Base-by-base conservation (phyloP, 1,139 yeast genomes). In the Suhomyces choctaworum region DNA sequence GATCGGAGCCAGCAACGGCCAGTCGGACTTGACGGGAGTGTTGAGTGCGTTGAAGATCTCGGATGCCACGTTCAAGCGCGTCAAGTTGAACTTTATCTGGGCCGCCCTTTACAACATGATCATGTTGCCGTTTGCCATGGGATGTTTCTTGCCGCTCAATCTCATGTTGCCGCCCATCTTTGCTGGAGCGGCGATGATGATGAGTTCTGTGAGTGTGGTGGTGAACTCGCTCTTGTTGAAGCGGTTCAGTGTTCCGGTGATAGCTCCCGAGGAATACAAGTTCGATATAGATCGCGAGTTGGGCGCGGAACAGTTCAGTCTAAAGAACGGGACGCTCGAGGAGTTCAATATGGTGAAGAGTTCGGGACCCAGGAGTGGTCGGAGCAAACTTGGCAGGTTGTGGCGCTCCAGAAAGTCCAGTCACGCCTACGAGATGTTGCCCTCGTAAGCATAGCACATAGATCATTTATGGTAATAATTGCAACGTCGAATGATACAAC, bases 111-210 rank as follows among this genome's bases (percentile, higher is more conserved):
- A 94, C 62, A 94, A 94, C 51, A 41, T 86, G 27, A 60, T 86
- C 25, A 89, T 92, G 96, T 73, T 94, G 27, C 99, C 98, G 2
- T 77, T 92, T 54, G 97, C 98, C 1, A 90, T 92, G 97, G 97
- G 97, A 2, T 67, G 83, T 12, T 73, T 76, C 42, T 69, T 90
- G 30, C 96, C 96, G 2, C 80, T 85, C 57, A 87, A 88, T 17
- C 60, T 88, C 26, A 78, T 81, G 60, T 60, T 83, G 47, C 84
- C 92, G 37, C 96, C 96, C n/a, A 83, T 94, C 51, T 78, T 87
- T 51, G 95, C 96, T 13, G 95, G 96, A 13, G 83, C 82, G 1
- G 84, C 97, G 1, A 94, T 94, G 98, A 96, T 96, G 1, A 65
- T 86, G 52, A 85, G 96, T 48, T 85, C 96, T 7, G 82, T 88